phyloP scores from a whole-genome alignment of 1,284 basidiomycete species.

The Ustilago xerochloae region DNA sequence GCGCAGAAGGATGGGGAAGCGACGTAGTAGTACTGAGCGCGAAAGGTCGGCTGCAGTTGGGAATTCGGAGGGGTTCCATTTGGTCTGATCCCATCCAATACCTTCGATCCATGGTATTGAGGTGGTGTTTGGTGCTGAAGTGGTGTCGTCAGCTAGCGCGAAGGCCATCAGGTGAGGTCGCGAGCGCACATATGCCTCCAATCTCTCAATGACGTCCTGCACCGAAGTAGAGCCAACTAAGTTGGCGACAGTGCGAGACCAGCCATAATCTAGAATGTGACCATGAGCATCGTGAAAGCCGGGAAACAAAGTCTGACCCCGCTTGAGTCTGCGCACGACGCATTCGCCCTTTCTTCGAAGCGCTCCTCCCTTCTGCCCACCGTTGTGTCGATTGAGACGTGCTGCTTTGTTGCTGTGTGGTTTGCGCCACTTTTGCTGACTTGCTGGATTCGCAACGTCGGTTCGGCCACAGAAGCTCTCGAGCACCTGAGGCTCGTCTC shows the following conservation, averaged over 20 bases:
- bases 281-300: conserved; percentile 63
- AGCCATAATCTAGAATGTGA: conserved; percentile 62
- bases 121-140: neutral
- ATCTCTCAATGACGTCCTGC: conserved; percentile 40
- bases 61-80: conserved; percentile 69
- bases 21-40: conserved; percentile 52
- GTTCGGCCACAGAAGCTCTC: conserved; percentile 9
- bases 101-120: conserved; percentile 79
- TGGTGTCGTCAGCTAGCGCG: conserved; percentile 1
- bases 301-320: conserved; percentile 42
- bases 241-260: conserved; percentile 50
- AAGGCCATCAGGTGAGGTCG: conserved; percentile 32
- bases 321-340: conserved; percentile 17
- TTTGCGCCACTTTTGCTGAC: conserved; percentile 5
- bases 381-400: conserved; percentile 7
- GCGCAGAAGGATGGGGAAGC: conserved; percentile 27
- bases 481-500: conserved; percentile 11
- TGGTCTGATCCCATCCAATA: conserved; percentile 92
- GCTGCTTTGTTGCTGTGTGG: conserved; percentile 39
- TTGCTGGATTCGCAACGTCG: neutral
- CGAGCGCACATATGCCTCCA: conserved; percentile 43
- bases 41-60: conserved; percentile 78
- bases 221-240: conserved; percentile 52
- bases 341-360: conserved; percentile 17
- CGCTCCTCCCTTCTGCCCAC: neutral